Conservation (phyloP, 140 eudicot species). For the Bidens hawaiensis region DNA sequence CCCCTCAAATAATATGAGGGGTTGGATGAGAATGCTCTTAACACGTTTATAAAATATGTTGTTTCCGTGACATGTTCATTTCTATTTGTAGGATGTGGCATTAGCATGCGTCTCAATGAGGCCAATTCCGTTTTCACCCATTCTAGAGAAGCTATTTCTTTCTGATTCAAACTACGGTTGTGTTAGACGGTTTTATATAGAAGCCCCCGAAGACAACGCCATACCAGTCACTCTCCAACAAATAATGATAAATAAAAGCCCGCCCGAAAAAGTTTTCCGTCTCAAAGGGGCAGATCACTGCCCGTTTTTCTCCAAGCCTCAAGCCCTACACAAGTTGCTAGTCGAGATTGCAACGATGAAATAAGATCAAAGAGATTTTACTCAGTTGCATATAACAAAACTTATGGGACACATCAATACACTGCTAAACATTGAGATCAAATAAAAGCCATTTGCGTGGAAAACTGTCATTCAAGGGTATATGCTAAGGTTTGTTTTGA, state of each 20-base stretch:
- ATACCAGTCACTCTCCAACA: constrained; percentile 61
- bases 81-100: constrained; percentile 59
- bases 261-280: constrained; percentile 73
- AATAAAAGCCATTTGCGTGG: too few species aligned
- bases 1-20: too few species aligned
- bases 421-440: too few species aligned
- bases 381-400: constrained; percentile 1
- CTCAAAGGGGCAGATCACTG: constrained; percentile 95
- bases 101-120: constrained; percentile 90
- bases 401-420: too few species aligned
- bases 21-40: too few species aligned
- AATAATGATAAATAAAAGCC: constrained; percentile 49
- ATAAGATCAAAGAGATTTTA: constrained; percentile 6
- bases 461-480: too few species aligned
- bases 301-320: constrained; percentile 96
- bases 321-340: constrained; percentile 64
- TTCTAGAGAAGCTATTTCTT: constrained; percentile 73
- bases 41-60: neutral
- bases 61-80: neutral
- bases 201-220: constrained; percentile 80
- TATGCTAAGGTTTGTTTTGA: too few species aligned
- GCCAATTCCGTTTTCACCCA: constrained; percentile 81
- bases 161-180: constrained; percentile 69
- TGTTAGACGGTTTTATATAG: constrained; percentile 74
- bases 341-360: constrained; percentile 67